Evolutionary conservation across 2,329 filamentous ascomycete species (phyloP).

Genomic region (Cytospora piceae): DNA sequence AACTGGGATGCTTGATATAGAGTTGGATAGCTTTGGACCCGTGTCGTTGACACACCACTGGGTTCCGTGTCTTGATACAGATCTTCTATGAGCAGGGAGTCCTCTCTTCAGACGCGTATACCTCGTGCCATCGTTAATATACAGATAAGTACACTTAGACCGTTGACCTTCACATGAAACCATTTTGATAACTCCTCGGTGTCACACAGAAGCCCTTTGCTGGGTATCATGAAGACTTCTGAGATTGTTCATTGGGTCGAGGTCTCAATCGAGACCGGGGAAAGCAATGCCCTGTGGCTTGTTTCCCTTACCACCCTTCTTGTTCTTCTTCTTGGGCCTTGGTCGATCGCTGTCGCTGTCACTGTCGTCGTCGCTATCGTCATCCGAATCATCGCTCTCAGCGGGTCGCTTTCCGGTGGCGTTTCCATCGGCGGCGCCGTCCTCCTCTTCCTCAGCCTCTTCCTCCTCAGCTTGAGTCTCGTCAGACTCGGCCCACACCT

Average conservation of each 20-base stretch:
- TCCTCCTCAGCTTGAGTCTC: conserved; percentile 53
- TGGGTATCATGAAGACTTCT: conserved; percentile 28
- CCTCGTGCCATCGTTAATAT: conserved; percentile 14
- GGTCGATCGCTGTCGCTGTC: conserved; percentile 49
- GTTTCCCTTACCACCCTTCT: conserved; percentile 47
- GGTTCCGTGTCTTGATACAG: conserved; percentile 25
- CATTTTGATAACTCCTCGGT: conserved; percentile 35
- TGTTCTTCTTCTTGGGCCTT: conserved; percentile 46
- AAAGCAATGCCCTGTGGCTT: conserved; percentile 30
- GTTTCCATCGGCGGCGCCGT: conserved; percentile 43
- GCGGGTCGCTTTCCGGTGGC: conserved; percentile 51
- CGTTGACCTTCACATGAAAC: neutral
- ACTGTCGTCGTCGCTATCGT: conserved; percentile 45
- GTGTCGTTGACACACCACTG: conserved; percentile 2
- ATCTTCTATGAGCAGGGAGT: conserved; percentile 27
- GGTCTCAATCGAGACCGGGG: conserved; percentile 27
- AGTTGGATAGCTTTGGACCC: conserved; percentile 22
- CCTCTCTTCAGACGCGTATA: conserved; percentile 18
- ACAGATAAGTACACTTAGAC: conserved; percentile 10
- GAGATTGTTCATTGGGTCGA: neutral
- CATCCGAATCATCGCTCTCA: conserved; percentile 48
- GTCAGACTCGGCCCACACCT: conserved; percentile 82
- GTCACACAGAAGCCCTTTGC: conserved; percentile 2
- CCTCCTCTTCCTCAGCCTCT: conserved; percentile 44
- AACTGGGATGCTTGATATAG: conserved; percentile 2